phyloP scores from a whole-genome alignment of 352 stramenopile species.

The Phytophthora syringae region DNA sequence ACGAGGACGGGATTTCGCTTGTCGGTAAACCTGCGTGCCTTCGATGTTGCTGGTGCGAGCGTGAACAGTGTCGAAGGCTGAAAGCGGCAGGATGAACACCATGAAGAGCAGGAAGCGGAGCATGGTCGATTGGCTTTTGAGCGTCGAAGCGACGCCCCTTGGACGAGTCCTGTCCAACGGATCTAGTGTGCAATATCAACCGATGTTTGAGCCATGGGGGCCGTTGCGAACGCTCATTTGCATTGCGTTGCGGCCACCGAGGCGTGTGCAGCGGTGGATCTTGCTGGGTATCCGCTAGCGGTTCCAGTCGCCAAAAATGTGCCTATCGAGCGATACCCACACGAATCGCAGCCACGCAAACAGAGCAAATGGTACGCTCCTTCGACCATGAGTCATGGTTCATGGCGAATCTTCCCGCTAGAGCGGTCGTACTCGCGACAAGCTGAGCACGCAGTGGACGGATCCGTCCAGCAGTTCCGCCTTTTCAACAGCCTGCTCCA shows the following conservation, averaged over 20 bases:
- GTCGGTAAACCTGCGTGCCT: constrained; percentile 23
- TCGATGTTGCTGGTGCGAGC: constrained; percentile 33
- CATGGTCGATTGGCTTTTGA: constrained; percentile 3
- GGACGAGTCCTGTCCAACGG: not conserved
- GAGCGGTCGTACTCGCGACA: not conserved
- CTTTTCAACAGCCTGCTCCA: constrained; percentile 4
- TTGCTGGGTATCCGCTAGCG: not conserved
- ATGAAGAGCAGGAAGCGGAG: too few relatives aligned
- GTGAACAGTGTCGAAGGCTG: constrained; percentile 5
- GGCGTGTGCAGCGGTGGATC: not conserved
- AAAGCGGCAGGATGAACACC: too few relatives aligned
- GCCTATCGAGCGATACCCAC: not conserved
- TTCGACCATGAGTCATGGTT: not conserved
- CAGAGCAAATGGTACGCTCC: not conserved
- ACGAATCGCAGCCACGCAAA: not conserved
- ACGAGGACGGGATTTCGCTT: constrained; percentile 25
- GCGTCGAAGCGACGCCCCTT: constrained; percentile 9
- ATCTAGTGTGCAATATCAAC: not conserved
- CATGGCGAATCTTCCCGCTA: too few relatives aligned
- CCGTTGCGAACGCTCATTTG: not conserved
- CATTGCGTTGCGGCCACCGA: not conserved
- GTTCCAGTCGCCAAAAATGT: not conserved
- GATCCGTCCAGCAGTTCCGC: not conserved
- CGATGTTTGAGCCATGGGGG: not conserved
- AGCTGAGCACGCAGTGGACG: not conserved